Evolutionary conservation across 306 rosid species (phyloP), one percentile per base, ranked within the genome.

Genomic region (Ceratonia siliqua): DNA sequence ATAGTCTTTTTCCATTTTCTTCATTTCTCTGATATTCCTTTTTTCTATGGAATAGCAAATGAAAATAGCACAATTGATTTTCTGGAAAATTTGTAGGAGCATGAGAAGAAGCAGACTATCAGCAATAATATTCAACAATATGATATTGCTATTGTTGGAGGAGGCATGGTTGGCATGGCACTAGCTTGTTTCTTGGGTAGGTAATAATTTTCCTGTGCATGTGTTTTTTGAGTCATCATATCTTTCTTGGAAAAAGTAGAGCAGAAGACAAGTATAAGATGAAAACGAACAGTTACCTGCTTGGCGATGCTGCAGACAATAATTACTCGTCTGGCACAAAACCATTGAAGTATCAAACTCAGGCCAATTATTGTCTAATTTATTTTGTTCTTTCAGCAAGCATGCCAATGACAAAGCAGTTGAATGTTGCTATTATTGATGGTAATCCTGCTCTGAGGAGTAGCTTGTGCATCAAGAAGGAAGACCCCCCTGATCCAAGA

Each of bases 151-250:
- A 87, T 94, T 80, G 95, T 91, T 77, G 98, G 98, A 84, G 97
- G 97, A 13, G 97, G 98, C 76, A 85, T 91, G 97, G 98, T 90
- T 67, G 98, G 98, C 81, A 67, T 94, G 89, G 88, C 97, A 76
- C 57, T 94, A 75, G 91, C 97, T 80, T 88, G 95, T 84, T 94
- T 96, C 85, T 88, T 94, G 88, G 98, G 98, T 94, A 76, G 48
- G 94, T 81, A 36, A 61, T 75, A 67, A 15, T 69, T 72, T 43
- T 50, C 45, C 13, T 1, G 35, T 70, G 72, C 59, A 2, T 56
- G 65, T 36, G 28, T 42, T 14, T 52, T 56, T 1, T 54, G 39
- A 2, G 14, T 3, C 27, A 41, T 78, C 46, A 35, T 32, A 22
- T 64, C 6, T 63, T 69, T 49, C 38, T 24, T 62, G 35, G 46